phyloP scores from a whole-genome alignment of 805 yeast species.

The Barnettozyma sp. region DNA sequence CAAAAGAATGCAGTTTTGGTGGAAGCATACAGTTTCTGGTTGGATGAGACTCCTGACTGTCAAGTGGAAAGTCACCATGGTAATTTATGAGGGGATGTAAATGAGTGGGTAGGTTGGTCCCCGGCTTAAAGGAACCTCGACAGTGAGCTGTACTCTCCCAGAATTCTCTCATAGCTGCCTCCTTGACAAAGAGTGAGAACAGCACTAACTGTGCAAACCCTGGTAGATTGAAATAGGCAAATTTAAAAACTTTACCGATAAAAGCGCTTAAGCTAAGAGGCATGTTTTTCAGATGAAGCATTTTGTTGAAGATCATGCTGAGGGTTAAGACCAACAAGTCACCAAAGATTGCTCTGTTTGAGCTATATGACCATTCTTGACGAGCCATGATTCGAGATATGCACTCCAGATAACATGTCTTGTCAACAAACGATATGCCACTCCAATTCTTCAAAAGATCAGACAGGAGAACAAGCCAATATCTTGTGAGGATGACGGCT shows the following conservation, averaged over 20 bases:
- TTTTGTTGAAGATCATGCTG: conserved; percentile 10
- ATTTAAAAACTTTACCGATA: conserved; percentile 57
- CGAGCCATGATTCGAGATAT: conserved; percentile 27
- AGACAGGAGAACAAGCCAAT: conserved; percentile 10
- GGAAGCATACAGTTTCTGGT: conserved; percentile 34
- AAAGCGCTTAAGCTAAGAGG: conserved; percentile 32
- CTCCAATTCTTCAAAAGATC: conserved; percentile 10
- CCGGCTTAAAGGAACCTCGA: no score
- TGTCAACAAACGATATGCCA: conserved; percentile 11
- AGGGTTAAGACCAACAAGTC: conserved; percentile 9
- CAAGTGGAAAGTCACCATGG: conserved; percentile 14
- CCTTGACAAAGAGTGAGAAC: conserved; percentile 51
- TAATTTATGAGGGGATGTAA: conserved; percentile 13
- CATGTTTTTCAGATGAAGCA: conserved; percentile 15
- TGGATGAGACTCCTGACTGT: conserved; percentile 25
- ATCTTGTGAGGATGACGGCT: conserved; percentile 3
- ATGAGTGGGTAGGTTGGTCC: no score
- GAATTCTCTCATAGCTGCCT: conserved; percentile 32
- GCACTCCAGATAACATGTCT: conserved; percentile 28
- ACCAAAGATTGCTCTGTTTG: conserved; percentile 7
- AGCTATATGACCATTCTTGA: conserved; percentile 21
- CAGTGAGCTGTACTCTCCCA: not conserved
- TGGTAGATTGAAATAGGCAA: conserved; percentile 42
- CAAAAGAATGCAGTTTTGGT: conserved; percentile 24
- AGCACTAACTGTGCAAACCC: conserved; percentile 45